A percentile compares a stretch with the other conserved stretches of the same genome.
phyloP scores from a whole-genome alignment of 202 grass and related monocot genomes.

The Musa balbisiana region DNA sequence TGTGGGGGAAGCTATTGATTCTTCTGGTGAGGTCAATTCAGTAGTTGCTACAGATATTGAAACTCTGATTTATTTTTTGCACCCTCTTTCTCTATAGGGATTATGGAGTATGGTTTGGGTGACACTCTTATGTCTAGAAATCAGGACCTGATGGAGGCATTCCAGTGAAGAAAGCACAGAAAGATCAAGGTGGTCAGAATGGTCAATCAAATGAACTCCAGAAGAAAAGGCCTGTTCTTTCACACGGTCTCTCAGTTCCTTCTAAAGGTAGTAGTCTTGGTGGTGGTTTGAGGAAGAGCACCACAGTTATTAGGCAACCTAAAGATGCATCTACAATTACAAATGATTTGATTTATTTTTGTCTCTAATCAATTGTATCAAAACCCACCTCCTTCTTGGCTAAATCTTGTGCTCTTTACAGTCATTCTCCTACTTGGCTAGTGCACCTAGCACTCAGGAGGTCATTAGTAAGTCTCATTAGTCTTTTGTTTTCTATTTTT shows the following conservation, averaged over 20 bases:
- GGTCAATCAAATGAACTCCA: not conserved
- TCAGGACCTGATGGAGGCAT: slow-evolving; percentile 36
- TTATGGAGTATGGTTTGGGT: no score
- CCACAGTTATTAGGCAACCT: slow-evolving; percentile 14
- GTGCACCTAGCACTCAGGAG: slow-evolving; percentile 18
- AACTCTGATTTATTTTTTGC: not conserved
- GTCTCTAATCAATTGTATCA: not conserved
- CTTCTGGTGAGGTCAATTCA: not conserved
- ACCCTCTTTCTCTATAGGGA: not conserved
- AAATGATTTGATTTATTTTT: slow-evolving; percentile 22
- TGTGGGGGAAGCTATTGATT: not conserved
- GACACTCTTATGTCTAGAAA: slow-evolving; percentile 32
- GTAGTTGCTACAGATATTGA: not conserved
- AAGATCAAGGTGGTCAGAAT: slow-evolving; percentile 32
- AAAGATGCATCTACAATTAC: slow-evolving; percentile 37
- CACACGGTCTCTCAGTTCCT: slow-evolving; percentile 52
- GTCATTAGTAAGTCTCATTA: slow-evolving; percentile 53
- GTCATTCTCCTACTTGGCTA: slow-evolving; percentile 23
- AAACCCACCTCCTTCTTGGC: not conserved
- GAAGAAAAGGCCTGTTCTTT: slow-evolving; percentile 47
- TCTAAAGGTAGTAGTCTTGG: slow-evolving; percentile 24
- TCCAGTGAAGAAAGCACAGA: slow-evolving; percentile 36
- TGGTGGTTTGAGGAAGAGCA: slow-evolving; percentile 27
- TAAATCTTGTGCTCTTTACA: slow-evolving; percentile 17
- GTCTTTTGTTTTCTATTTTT: no score